A percentile compares a stretch with the other conserved stretches of the same genome.
Evolutionary conservation across 768 basidiomycete genomes (phyloP).

Genomic region (Leccinum imitatum): DNA sequence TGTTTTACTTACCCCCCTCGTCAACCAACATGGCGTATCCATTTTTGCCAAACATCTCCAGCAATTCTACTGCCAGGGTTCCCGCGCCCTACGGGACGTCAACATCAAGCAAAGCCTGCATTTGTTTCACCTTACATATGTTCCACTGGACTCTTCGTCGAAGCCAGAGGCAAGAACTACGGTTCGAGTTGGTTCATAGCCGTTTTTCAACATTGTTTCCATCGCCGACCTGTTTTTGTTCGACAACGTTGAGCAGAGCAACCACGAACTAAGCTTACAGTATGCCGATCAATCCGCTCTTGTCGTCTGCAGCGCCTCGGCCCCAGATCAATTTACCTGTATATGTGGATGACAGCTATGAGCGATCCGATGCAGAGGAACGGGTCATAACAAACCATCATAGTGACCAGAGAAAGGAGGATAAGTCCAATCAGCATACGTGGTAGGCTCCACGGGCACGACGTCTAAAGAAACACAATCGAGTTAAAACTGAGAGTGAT

Average conservation of each 20-base stretch:
- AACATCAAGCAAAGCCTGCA: background rate
- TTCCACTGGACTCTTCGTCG: slow-evolving; percentile 69
- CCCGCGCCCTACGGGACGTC: slow-evolving; percentile 49
- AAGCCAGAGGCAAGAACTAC: slow-evolving; percentile 69
- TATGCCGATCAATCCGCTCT: slow-evolving; percentile 68
- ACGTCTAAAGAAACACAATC: slow-evolving; percentile 46
- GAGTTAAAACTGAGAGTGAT: background rate
- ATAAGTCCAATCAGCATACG: slow-evolving; percentile 55
- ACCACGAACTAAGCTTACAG: slow-evolving; percentile 38
- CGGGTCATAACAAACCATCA: slow-evolving; percentile 40
- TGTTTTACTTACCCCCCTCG: slow-evolving; percentile 65
- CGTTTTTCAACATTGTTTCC: slow-evolving; percentile 60
- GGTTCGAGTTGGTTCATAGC: slow-evolving; percentile 63
- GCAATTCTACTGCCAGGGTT: slow-evolving; percentile 46
- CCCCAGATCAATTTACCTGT: slow-evolving; percentile 48
- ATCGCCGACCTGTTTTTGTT: slow-evolving; percentile 44
- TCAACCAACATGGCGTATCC: slow-evolving; percentile 81
- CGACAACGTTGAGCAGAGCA: background rate
- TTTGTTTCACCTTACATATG: slow-evolving; percentile 33
- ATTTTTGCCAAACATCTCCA: slow-evolving; percentile 64
- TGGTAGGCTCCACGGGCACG: slow-evolving; percentile 61
- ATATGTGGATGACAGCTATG: background rate
- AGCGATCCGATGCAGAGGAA: background rate
- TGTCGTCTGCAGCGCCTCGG: slow-evolving; percentile 53
- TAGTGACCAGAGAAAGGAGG: slow-evolving; percentile 65